These are phyloP conservation scores for Exophiala spinifera DNA, from an alignment of 2,329 filamentous ascomycete species.

Conservation along the genomic window DNA sequence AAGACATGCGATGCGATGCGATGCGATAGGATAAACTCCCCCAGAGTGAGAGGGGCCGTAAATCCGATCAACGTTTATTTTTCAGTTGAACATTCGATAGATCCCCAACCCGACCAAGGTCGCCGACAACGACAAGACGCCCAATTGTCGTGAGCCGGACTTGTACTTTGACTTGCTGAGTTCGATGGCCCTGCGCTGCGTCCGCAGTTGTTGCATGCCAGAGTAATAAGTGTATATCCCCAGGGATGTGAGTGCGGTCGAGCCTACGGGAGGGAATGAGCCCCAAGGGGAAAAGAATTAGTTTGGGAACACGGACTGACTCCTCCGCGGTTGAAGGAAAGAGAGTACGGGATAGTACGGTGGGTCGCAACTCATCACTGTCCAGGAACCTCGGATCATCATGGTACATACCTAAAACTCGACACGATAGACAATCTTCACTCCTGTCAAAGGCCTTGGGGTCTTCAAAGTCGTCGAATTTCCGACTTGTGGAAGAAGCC, in stretches of 20 bases:
- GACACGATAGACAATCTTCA: conserved; percentile 70
- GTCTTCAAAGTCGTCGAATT: conserved; percentile 15
- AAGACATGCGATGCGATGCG: too few species aligned
- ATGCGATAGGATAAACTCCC: too few species aligned
- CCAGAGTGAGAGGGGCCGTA: too few species aligned
- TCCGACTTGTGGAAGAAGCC: not conserved
- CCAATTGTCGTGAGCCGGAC: conserved; percentile 65
- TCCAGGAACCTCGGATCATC: too few species aligned
- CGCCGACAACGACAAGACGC: conserved; percentile 66
- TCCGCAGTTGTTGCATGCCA: conserved; percentile 67
- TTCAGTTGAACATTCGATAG: conserved; percentile 62
- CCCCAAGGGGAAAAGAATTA: too few species aligned
- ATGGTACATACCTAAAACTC: conserved; percentile 70
- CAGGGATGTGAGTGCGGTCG: conserved; percentile 70
- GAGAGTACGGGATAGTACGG: too few species aligned
- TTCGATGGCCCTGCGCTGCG: conserved; percentile 60
- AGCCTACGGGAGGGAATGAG: too few species aligned
- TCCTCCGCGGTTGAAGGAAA: too few species aligned
- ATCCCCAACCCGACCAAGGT: conserved; percentile 67
- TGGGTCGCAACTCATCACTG: too few species aligned
- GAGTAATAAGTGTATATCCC: conserved; percentile 75
- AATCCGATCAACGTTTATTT: too few species aligned
- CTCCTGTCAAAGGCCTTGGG: conserved; percentile 20
- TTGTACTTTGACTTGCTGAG: conserved; percentile 68
- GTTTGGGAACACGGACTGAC: too few species aligned